Evolutionary conservation across 2,329 filamentous ascomycete species (phyloP).

Genomic region (Aureobasidium musti): DNA sequence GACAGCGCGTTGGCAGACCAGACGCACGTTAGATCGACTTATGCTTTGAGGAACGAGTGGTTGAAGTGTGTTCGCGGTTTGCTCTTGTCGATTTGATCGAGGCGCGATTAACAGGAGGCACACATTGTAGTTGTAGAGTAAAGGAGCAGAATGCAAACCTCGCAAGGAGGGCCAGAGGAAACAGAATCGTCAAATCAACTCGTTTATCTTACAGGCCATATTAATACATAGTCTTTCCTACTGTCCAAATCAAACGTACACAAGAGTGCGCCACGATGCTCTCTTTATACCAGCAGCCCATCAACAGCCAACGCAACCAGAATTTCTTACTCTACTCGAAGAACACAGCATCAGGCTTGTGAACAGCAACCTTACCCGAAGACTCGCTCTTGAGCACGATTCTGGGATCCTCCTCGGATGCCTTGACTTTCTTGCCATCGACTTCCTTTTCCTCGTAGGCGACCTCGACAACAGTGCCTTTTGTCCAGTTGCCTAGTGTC

Average conservation of each 20-base stretch:
- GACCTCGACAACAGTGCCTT: slow-evolving; percentile 49
- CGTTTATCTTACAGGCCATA: neutral
- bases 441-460: slow-evolving; percentile 46
- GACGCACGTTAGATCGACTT: neutral
- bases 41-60: neutral
- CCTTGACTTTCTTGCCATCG: slow-evolving; percentile 48
- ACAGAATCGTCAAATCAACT: neutral
- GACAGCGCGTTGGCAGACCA: neutral
- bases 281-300: too few relatives aligned
- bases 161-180: neutral
- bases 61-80: neutral
- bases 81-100: neutral
- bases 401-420: slow-evolving; percentile 47
- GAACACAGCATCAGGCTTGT: slow-evolving; percentile 49
- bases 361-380: slow-evolving; percentile 47
- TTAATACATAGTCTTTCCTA: neutral
- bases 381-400: slow-evolving; percentile 46
- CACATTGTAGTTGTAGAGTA: neutral
- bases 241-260: neutral
- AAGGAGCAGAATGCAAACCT: neutral
- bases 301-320: too few relatives aligned
- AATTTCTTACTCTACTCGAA: slow-evolving; percentile 31
- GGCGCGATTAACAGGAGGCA: too few relatives aligned
- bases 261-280: too few relatives aligned
- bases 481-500: slow-evolving; percentile 44